Percentiles rank a stretch among this genome's conserved stretches.
Evolutionary conservation across 2,329 filamentous ascomycete species (phyloP).

Genomic region (Calonectria hongkongensis): DNA sequence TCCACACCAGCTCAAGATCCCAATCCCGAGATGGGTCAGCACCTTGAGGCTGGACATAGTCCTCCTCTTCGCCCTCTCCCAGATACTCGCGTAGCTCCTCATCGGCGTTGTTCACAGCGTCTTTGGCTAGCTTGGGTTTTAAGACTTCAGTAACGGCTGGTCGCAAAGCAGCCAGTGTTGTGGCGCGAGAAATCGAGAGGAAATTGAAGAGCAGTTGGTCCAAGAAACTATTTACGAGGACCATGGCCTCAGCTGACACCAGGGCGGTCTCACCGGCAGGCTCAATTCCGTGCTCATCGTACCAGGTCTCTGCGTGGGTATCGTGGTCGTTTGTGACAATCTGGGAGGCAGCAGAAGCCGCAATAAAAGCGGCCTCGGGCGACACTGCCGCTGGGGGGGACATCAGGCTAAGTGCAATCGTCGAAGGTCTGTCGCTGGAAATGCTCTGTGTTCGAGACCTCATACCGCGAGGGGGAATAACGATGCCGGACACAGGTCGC

Average conservation of each 20-base stretch:
- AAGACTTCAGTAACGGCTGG: slow-evolving; percentile 91
- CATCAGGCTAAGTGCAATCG: slow-evolving; percentile 74
- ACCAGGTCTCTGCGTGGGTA: slow-evolving; percentile 80
- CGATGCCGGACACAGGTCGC: slow-evolving; percentile 59
- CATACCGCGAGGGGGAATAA: slow-evolving; percentile 58
- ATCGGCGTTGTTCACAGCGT: slow-evolving; percentile 88
- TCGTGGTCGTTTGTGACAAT: slow-evolving; percentile 94
- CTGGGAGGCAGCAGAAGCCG: slow-evolving; percentile 89
- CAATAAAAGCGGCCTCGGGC: slow-evolving; percentile 91
- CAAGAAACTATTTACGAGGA: slow-evolving; percentile 91
- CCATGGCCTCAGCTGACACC: slow-evolving; percentile 83
- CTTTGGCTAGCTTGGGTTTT: slow-evolving; percentile 90
- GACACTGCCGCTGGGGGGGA: slow-evolving; percentile 81
- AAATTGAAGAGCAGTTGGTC: slow-evolving; percentile 96
- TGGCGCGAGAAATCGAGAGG: slow-evolving; percentile 86
- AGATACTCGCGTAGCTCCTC: slow-evolving; percentile 93
- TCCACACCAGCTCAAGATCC: slow-evolving; percentile 96
- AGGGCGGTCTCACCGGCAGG: slow-evolving; percentile 80
- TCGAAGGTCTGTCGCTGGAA: slow-evolving; percentile 82
- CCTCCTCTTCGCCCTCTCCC: slow-evolving; percentile 85
- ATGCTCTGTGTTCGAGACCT: slow-evolving; percentile 77
- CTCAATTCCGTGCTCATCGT: slow-evolving; percentile 80
- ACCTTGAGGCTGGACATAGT: slow-evolving; percentile 74
- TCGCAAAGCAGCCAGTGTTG: slow-evolving; percentile 82
- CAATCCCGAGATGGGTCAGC: slow-evolving; percentile 76